Evolutionary conservation across 345 rosid species (phyloP).

Genomic region (Boechera divaricarpa): DNA sequence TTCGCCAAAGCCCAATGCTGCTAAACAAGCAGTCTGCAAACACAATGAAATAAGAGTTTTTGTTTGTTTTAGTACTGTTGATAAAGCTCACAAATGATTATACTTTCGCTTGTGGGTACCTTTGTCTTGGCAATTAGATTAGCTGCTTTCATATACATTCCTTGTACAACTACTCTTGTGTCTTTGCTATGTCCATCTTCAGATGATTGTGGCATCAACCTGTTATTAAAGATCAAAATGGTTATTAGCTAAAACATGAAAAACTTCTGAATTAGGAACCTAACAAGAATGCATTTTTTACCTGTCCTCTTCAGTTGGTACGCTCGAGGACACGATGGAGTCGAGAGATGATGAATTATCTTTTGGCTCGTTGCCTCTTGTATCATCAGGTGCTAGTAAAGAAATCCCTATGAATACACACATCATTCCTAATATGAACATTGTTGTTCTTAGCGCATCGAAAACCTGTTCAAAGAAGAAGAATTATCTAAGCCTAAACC

Average conservation of each 20-base stretch:
- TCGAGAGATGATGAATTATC: conserved; percentile 62
- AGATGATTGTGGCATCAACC: conserved; percentile 59
- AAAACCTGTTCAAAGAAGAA: conserved; percentile 64
- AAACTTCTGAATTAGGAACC: not conserved
- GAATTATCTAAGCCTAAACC: conserved; percentile 10
- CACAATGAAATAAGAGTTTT: not conserved
- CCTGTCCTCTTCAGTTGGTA: conserved; percentile 77
- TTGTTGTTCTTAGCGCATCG: conserved; percentile 83
- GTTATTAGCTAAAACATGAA: not conserved
- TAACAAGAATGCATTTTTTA: conserved; percentile 27
- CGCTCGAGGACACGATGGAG: conserved; percentile 59
- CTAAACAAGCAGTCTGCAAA: conserved; percentile 73
- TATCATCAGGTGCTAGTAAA: conserved; percentile 93
- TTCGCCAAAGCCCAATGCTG: conserved; percentile 78
- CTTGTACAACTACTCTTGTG: conserved; percentile 63
- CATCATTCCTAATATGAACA: conserved; percentile 92
- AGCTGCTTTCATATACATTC: conserved; percentile 54
- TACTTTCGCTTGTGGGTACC: conserved; percentile 52
- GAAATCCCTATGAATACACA: conserved; percentile 90
- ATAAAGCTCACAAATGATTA: not conserved
- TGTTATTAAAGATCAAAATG: conserved; percentile 33
- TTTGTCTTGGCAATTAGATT: conserved; percentile 75
- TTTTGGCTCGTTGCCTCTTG: conserved; percentile 78
- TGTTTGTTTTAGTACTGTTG: not conserved
- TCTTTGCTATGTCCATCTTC: conserved; percentile 69